Base-by-base conservation (phyloP, 2,329 filamentous ascomycete genomes). In the Fusarium secorum region DNA sequence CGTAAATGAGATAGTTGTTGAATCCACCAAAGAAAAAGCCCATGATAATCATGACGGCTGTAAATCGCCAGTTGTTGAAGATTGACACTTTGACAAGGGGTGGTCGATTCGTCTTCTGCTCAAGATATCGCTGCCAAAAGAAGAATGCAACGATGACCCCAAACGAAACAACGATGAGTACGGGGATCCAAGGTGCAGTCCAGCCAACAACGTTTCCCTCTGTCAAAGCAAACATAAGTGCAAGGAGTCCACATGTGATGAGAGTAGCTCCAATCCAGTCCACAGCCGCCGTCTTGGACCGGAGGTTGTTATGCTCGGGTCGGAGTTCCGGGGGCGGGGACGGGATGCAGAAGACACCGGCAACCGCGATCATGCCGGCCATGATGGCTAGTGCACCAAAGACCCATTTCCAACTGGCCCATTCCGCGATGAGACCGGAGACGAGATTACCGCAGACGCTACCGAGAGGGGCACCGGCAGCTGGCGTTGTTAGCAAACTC, bases 131-230 rank as follows among this genome's bases (percentile, higher is more conserved):
- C 75, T 92, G 89, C 89, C 90, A 92, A 49, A 84, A 78, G 32
- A 86, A 84, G 72, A 92, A 91, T 4, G 82, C 78, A 7, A 78
- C 81, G 7, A 92, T 80, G 18, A 91, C 80, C 9, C 89, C 66
- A 14, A 91, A 20, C 0, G 89, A 86, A 7, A 90, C 79, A 5
- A 88, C 86, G 38, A 92, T 87, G 20, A 91, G 79, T 4, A 83
- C 81, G 1, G 87, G 85, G 9, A 92, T 84, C 86, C 89, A 92
- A 0, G 89, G 84, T 0, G 86, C 88, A 11, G 79, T 77, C 91
- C 91, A 93, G 9, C 91, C 90, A 4, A 90, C 87, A 0, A 91
- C 87, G 70, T 91, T 92, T 24, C 90, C 91, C 75, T 93, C 87
- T 0, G 90, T 91, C 32, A 93, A 81, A 1, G 89, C 88, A 64